Evolutionary conservation across 2,329 filamentous ascomycete genomes (phyloP).

Genomic region (Calonectria crousiana): DNA sequence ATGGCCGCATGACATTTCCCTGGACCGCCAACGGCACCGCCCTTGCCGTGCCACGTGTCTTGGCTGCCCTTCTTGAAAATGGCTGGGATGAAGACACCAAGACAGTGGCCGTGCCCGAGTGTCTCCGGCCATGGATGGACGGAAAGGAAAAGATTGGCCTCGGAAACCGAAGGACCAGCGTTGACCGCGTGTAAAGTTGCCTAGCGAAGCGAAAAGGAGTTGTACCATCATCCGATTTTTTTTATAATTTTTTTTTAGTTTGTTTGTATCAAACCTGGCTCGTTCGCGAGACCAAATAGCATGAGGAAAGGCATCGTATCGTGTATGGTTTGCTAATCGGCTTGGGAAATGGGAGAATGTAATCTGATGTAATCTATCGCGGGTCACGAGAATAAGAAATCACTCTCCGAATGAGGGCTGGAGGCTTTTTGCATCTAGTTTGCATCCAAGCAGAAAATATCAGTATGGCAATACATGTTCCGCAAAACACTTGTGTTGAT

Average conservation of each 20-base stretch:
- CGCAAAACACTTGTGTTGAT: background rate
- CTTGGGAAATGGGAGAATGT: conserved; percentile 16
- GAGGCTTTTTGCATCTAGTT: conserved; percentile 13
- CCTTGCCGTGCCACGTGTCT: conserved; percentile 87
- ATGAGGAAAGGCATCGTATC: background rate
- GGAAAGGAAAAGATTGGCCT: conserved; percentile 74
- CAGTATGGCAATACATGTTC: background rate
- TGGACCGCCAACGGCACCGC: conserved; percentile 96
- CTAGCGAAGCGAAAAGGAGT: background rate
- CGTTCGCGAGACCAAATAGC: background rate
- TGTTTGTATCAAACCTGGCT: conserved; percentile 31
- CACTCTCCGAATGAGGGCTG: background rate
- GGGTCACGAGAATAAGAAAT: background rate
- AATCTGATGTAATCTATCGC: conserved; percentile 26
- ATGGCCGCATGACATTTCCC: conserved; percentile 76
- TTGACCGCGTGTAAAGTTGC: conserved; percentile 42
- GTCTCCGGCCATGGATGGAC: conserved; percentile 87
- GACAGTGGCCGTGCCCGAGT: conserved; percentile 81
- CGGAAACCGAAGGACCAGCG: conserved; percentile 44
- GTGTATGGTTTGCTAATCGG: conserved; percentile 31
- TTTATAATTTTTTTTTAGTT: background rate
- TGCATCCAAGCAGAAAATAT: conserved; percentile 5
- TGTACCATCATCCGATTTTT: conserved; percentile 10
- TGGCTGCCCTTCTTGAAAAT: conserved; percentile 91
- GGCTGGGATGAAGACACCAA: conserved; percentile 81